Evolutionary conservation across 768 basidiomycete species (phyloP).

Genomic region (Trametes cingulata): DNA sequence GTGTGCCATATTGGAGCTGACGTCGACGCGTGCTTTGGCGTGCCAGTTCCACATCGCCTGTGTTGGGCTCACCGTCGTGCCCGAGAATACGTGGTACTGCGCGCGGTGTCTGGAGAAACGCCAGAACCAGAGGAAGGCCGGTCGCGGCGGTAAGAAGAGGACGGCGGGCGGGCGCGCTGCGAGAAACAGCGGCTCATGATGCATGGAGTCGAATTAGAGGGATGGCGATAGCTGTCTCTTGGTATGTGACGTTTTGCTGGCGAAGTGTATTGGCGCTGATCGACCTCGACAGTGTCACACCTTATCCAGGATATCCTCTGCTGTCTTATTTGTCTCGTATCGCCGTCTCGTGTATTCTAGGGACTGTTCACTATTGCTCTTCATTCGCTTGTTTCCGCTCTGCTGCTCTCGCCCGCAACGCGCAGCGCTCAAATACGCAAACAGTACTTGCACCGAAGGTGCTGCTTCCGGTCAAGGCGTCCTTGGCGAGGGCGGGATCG

Average conservation of each 20-base stretch:
- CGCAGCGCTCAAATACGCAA: no score
- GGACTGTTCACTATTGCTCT: not conserved
- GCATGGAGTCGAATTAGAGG: not conserved
- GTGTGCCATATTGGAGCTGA: conserved; percentile 8
- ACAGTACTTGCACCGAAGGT: no score
- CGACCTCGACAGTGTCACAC: not conserved
- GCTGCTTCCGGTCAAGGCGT: no score
- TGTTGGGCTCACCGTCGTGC: conserved; percentile 64
- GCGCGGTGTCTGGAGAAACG: conserved; percentile 63
- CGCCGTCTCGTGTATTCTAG: not conserved
- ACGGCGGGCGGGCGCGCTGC: conserved; percentile 28
- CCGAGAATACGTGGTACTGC: conserved; percentile 78
- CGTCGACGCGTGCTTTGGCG: not conserved
- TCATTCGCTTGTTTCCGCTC: not conserved
- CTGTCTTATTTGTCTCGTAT: not conserved
- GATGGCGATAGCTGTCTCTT: not conserved
- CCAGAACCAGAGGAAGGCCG: conserved; percentile 36
- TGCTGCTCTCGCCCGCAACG: no score
- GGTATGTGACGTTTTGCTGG: not conserved
- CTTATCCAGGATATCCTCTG: not conserved
- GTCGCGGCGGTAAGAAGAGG: conserved; percentile 31
- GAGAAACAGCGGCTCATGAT: conserved; percentile 26
- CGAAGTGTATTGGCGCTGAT: not conserved
- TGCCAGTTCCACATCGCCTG: conserved; percentile 79
- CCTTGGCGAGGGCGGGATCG: not conserved